phyloP scores from a whole-genome alignment of 441 rosid genomes.

The Breynia disticha region DNA sequence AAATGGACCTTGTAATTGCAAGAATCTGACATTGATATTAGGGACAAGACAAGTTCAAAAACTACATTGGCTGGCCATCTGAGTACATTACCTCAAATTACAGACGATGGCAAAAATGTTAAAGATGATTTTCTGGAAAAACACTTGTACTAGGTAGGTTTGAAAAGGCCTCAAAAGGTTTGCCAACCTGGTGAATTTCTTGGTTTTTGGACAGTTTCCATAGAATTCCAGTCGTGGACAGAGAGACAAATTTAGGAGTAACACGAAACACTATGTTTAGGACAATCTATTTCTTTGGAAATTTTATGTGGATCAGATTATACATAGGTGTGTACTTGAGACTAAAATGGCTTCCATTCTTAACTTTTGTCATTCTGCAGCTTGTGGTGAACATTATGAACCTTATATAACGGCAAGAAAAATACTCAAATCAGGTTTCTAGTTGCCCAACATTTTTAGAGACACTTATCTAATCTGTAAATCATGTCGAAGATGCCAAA shows the following conservation, averaged over 20 bases:
- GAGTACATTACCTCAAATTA: background rate
- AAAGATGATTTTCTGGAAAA: background rate
- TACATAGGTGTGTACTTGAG: background rate
- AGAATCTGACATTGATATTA: slow-evolving; percentile 2
- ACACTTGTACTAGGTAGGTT: background rate
- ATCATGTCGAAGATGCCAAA: background rate
- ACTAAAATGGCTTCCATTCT: background rate
- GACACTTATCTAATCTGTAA: background rate
- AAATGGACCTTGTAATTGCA: background rate
- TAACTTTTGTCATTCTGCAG: background rate
- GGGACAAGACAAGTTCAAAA: background rate
- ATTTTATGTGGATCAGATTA: background rate
- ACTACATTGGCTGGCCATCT: background rate
- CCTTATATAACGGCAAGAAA: background rate
- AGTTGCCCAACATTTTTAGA: background rate
- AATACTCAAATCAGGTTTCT: background rate
- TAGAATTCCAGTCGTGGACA: too few relatives aligned
- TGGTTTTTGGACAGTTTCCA: background rate
- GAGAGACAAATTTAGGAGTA: background rate
- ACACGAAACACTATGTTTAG: background rate
- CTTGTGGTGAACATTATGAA: background rate
- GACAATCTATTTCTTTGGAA: background rate
- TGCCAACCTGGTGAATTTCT: background rate
- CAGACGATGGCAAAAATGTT: background rate
- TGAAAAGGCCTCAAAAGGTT: background rate